A percentile compares a stretch with the other conserved stretches of the same genome.
Evolutionary conservation across 306 rosid genomes (phyloP).

Genomic region (Sicyos baderoa): DNA sequence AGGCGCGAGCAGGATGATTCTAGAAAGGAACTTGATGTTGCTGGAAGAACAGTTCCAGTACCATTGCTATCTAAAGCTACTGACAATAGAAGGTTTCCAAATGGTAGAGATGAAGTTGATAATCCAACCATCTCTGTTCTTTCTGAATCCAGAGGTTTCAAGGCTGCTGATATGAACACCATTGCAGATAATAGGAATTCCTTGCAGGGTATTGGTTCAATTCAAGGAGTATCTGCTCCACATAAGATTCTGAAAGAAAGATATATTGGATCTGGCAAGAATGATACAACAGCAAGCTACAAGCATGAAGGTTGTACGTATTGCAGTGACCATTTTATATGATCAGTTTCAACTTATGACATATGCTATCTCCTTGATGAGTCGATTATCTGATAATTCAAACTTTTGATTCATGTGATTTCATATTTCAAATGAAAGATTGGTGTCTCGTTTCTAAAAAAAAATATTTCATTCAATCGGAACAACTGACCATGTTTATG

Average conservation of each 20-base stretch:
- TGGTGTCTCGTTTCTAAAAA: too few species aligned
- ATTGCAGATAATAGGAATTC: constrained; percentile 47
- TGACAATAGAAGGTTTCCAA: constrained; percentile 47
- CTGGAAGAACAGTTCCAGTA: constrained; percentile 32
- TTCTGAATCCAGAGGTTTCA: constrained; percentile 49
- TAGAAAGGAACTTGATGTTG: constrained; percentile 58
- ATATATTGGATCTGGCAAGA: constrained; percentile 32
- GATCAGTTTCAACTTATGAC: background rate
- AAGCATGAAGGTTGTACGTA: constrained; percentile 35
- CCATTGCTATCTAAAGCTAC: constrained; percentile 58
- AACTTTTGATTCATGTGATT: background rate
- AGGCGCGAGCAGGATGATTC: constrained; percentile 65
- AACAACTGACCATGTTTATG: background rate
- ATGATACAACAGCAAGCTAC: constrained; percentile 33
- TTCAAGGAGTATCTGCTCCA: constrained; percentile 46
- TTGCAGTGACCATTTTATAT: background rate
- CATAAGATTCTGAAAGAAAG: constrained; percentile 34
- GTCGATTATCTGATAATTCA: too few species aligned
- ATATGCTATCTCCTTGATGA: background rate
- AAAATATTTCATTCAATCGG: background rate
- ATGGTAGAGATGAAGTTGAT: constrained; percentile 67
- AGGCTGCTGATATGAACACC: constrained; percentile 43
- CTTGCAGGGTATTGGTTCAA: constrained; percentile 44
- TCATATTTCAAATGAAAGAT: too few species aligned
- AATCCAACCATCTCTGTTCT: constrained; percentile 37